Conservation (phyloP, 169 alveolate genomes). For the Eimeria acervulina region DNA sequence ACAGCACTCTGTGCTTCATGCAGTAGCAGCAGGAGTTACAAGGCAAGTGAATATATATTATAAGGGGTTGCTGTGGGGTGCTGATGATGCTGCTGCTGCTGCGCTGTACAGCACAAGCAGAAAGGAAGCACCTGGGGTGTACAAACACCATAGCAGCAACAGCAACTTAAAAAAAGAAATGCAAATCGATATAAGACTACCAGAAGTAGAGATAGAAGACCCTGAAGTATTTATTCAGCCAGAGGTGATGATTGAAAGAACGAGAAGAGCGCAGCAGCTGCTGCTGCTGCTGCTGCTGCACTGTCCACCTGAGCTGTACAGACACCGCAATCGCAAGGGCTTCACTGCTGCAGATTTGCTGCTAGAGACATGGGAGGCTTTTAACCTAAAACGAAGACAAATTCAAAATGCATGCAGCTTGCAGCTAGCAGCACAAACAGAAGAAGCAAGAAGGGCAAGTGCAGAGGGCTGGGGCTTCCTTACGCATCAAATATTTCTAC, state of each 20-base stretch:
- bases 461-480: conserved; percentile 70
- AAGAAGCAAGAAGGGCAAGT: not conserved
- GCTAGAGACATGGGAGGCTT: conserved; percentile 71
- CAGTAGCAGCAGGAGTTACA: conserved; percentile 78
- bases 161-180: not conserved
- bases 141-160: conserved; percentile 23
- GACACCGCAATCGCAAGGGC: conserved; percentile 54
- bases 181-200: conserved; percentile 40
- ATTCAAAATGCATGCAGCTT: not conserved
- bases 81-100: conserved; percentile 76
- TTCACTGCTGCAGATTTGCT: conserved; percentile 78
- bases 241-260: conserved; percentile 22
- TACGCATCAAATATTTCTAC: conserved; percentile 21
- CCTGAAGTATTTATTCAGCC: conserved; percentile 63
- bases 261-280: conserved; percentile 23
- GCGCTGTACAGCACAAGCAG: too few relatives aligned
- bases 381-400: not conserved
- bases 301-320: conserved; percentile 2
- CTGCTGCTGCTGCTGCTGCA: conserved; percentile 20
- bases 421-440: conserved; percentile 49
- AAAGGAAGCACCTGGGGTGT: too few relatives aligned
- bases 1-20: conserved; percentile 75
- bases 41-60: not conserved
- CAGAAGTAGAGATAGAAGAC: conserved; percentile 6
- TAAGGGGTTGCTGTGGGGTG: conserved; percentile 70